Evolutionary conservation across 139 green algal species (phyloP), one percentile per base, ranked within the genome.

Genomic region (Chara braunii): DNA sequence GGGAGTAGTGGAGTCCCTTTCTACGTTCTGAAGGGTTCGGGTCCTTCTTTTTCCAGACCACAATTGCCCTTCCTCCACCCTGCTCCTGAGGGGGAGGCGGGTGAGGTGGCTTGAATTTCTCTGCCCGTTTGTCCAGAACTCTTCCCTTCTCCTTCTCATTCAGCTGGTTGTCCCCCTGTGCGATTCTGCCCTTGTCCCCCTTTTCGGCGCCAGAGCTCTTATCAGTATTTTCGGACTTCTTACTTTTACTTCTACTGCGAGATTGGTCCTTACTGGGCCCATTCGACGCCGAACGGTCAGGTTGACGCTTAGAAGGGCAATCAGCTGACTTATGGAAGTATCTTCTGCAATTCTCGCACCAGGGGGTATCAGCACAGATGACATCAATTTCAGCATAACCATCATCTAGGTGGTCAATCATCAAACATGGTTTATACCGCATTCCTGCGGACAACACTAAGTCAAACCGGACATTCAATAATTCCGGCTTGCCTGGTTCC

Each of bases 211-310:
- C 6, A 8, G n/a, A n/a, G n/a, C 45, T 5, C 45, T 28, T 14
- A 55, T 8, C 35, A 55, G 29, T 5, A 7, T 7, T 55, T 30
- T 30, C 29, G 45, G 6, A 55, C 6, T 6, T 28, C 29, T 30
- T 30, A 55, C 8, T 30, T 30, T 28, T 55, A 55, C 6, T 5
- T 28, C 35, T 6, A 55, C 45, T 28, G 45, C 35, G 6, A 55
- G 5, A 28, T 28, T 30, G 29, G 8, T 30, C 8, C 33, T 30
- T 6, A 55, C 6, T 8, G 35, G 35, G 6, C 29, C 5, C 6
- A 55, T 8, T 6, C 33, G 8, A 55, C 8, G 29, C 45, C 33
- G 45, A 40, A 55, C 45, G 45, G 45, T 55, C 45, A 55, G 45
- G n/a, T n/a, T n/a, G n/a, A n/a, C n/a, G n/a, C n/a, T n/a, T n/a